phyloP scores from a whole-genome alignment of 306 rosid genomes.

The Vachellia collinsii region DNA sequence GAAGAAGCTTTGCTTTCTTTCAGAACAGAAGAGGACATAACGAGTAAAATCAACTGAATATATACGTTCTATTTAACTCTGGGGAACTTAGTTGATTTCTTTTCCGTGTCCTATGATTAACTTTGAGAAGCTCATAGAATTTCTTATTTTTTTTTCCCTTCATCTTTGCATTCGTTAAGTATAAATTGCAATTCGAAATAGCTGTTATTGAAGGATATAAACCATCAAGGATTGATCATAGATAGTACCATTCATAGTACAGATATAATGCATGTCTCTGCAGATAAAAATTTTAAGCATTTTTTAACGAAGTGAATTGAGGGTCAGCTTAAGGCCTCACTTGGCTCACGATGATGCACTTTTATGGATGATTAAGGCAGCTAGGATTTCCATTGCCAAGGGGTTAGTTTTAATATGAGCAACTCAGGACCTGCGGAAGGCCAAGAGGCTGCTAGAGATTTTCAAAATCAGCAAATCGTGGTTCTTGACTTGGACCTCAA shows the following conservation, averaged over 20 bases:
- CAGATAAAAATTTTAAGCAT: neutral
- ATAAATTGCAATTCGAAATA: neutral
- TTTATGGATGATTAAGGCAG: slow-evolving; percentile 3
- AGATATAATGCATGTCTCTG: neutral
- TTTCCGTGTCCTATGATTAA: neutral
- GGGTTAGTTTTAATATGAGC: neutral
- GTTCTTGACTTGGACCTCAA: slow-evolving; percentile 6
- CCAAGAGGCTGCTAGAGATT: neutral
- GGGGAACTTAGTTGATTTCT: neutral
- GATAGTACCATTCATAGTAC: neutral
- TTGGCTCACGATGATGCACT: neutral
- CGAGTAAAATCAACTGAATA: neutral
- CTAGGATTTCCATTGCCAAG: neutral
- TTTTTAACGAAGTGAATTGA: neutral
- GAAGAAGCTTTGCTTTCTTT: neutral
- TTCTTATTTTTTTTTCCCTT: neutral
- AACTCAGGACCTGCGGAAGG: neutral
- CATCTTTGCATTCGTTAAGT: neutral
- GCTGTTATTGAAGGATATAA: neutral
- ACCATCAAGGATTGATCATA: neutral
- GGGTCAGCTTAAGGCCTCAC: neutral
- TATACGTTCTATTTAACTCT: neutral
- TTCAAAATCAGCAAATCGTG: neutral
- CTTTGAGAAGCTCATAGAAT: neutral
- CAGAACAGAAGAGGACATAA: neutral